phyloP scores from a whole-genome alignment of 768 basidiomycete species.

The Termitomyces sp. region DNA sequence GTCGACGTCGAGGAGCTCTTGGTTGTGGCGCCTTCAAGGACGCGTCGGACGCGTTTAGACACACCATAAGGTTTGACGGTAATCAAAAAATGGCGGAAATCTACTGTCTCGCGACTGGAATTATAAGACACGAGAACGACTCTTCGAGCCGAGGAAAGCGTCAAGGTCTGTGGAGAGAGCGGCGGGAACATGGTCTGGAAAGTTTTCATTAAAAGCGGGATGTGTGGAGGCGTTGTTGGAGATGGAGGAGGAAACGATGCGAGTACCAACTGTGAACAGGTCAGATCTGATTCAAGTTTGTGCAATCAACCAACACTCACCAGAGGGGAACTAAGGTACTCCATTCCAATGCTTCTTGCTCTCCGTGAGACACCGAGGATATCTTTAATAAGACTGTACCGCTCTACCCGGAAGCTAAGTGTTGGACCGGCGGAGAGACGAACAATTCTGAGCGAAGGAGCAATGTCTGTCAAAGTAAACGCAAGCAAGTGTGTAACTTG shows the following conservation, averaged over 20 bases:
- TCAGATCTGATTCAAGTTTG: neutral
- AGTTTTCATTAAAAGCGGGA: slow-evolving; percentile 89
- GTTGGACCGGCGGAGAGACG: slow-evolving; percentile 89
- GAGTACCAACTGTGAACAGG: slow-evolving; percentile 69
- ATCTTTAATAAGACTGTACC: slow-evolving; percentile 91
- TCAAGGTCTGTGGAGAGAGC: slow-evolving; percentile 74
- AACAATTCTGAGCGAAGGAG: slow-evolving; percentile 83
- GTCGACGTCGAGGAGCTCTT: slow-evolving; percentile 30
- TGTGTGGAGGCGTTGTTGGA: slow-evolving; percentile 73
- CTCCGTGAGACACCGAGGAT: slow-evolving; percentile 60
- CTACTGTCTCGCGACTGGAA: slow-evolving; percentile 77
- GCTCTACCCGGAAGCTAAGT: slow-evolving; percentile 85
- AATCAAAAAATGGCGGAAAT: slow-evolving; percentile 93
- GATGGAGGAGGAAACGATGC: slow-evolving; percentile 79
- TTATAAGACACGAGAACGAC: slow-evolving; percentile 94
- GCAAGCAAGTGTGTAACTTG: slow-evolving; percentile 91
- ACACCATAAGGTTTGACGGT: slow-evolving; percentile 93
- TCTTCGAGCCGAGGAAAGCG: slow-evolving; percentile 85
- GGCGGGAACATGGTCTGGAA: slow-evolving; percentile 97
- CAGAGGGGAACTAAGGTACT: slow-evolving; percentile 89
- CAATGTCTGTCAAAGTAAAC: slow-evolving; percentile 80
- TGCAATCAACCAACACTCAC: slow-evolving; percentile 38
- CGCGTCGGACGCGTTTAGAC: slow-evolving; percentile 82
- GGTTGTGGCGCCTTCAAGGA: slow-evolving; percentile 59
- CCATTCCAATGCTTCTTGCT: slow-evolving; percentile 74